A percentile compares a stretch with the other conserved stretches of the same genome.
Conservation (phyloP, 306 rosid genomes). For the Prunus dulcis region DNA sequence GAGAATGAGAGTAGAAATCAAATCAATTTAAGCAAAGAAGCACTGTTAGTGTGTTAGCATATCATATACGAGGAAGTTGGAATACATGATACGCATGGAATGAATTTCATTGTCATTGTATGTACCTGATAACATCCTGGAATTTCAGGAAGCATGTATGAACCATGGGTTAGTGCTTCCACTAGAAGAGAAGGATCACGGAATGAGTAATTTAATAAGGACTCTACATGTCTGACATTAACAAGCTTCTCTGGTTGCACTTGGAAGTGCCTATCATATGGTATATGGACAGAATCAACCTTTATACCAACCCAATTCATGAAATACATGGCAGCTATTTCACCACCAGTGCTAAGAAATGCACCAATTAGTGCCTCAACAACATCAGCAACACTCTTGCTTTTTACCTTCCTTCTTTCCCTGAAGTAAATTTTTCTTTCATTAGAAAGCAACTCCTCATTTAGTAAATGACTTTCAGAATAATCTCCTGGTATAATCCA, state of each 20-base stretch:
- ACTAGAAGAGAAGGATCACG: constrained; percentile 52
- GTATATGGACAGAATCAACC: constrained; percentile 41
- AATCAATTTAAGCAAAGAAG: neutral
- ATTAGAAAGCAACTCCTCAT: constrained; percentile 31
- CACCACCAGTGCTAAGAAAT: constrained; percentile 70
- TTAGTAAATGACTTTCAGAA: constrained; percentile 19
- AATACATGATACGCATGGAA: neutral
- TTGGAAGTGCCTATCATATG: constrained; percentile 37
- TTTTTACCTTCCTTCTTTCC: constrained; percentile 44
- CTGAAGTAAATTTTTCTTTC: constrained; percentile 33
- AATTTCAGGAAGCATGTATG: constrained; percentile 79
- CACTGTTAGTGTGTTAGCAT: neutral
- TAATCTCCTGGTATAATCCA: constrained; percentile 70
- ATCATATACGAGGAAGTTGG: too few species aligned
- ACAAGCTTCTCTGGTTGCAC: constrained; percentile 39
- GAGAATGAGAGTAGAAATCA: neutral
- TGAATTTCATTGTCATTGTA: neutral
- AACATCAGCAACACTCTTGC: constrained; percentile 69
- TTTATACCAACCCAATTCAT: constrained; percentile 75
- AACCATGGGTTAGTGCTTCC: constrained; percentile 93
- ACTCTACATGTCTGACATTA: constrained; percentile 48
- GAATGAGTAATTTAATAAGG: constrained; percentile 56
- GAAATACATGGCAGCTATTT: constrained; percentile 55
- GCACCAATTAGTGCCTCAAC: constrained; percentile 96
- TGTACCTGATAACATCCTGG: constrained; percentile 89